A percentile compares a stretch with the other conserved stretches of the same genome.
phyloP scores from a whole-genome alignment of 495 filamentous ascomycete genomes.

The Podospora australis region DNA sequence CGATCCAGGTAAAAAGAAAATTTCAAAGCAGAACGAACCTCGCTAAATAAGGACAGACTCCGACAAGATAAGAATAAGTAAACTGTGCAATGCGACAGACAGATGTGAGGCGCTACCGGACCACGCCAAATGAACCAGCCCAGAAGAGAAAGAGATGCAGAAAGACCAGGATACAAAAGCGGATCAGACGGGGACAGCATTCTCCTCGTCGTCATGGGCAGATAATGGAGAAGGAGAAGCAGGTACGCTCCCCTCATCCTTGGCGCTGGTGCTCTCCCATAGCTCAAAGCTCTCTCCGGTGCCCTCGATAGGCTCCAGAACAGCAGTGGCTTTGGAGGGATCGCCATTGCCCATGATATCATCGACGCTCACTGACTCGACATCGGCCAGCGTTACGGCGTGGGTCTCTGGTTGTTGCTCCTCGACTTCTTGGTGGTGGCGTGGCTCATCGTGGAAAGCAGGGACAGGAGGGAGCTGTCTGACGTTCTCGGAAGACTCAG shows the following conservation, averaged over 20 bases:
- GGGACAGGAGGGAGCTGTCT: constrained; percentile 11
- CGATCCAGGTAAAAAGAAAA: too few species aligned
- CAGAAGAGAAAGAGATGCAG: too few species aligned
- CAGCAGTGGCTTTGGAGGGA: constrained; percentile 32
- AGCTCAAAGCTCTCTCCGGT: constrained; percentile 52
- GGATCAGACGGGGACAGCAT: too few species aligned
- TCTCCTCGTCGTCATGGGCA: too few species aligned
- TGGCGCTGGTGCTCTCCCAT: constrained; percentile 58
- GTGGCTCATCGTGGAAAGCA: constrained; percentile 12
- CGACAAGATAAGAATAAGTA: too few species aligned
- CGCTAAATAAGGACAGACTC: too few species aligned
- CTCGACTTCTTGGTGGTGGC: constrained; percentile 2
- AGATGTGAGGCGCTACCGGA: too few species aligned
- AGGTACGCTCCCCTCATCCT: constrained; percentile 36
- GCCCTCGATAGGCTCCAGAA: constrained; percentile 46
- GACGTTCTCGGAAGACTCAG: constrained; percentile 18
- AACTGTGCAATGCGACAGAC: too few species aligned
- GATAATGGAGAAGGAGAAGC: constrained; percentile 17
- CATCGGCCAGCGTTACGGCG: constrained; percentile 15
- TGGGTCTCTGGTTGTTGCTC: neutral
- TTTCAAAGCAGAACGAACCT: too few species aligned
- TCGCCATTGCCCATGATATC: constrained; percentile 43
- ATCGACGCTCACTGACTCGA: constrained; percentile 30
- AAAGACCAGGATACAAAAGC: too few species aligned
- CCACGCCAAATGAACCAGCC: too few species aligned